Evolutionary conservation across 2,329 filamentous ascomycete genomes (phyloP).

Genomic region (Cercospora zeae-maydis): DNA sequence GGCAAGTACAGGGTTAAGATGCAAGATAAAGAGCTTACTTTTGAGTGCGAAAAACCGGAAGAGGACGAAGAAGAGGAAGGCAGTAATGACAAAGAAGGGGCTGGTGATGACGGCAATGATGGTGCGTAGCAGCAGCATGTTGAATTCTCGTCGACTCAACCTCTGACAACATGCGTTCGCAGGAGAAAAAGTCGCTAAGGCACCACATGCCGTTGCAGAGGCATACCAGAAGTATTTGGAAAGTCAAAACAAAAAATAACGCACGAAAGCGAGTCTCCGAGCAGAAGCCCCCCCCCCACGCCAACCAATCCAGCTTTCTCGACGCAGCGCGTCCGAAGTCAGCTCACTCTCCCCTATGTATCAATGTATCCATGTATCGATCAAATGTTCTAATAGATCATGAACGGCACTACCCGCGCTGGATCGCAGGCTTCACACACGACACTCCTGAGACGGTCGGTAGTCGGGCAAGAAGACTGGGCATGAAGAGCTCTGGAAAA

Average conservation of each 20-base stretch:
- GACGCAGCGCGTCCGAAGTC: not conserved
- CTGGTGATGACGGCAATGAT: slow-evolving; percentile 1
- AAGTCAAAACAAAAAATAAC: not conserved
- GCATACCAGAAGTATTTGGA: slow-evolving; percentile 8
- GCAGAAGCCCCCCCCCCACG: not conserved
- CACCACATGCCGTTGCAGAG: slow-evolving; percentile 1
- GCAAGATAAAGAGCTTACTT: slow-evolving; percentile 47
- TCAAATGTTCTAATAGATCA: not conserved
- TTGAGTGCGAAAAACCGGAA: slow-evolving; percentile 41
- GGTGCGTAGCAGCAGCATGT: slow-evolving; percentile 1
- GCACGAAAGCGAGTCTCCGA: not conserved
- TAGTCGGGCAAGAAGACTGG: too few relatives aligned
- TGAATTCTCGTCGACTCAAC: not conserved
- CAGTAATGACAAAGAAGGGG: slow-evolving; percentile 21
- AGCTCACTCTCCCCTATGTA: not conserved
- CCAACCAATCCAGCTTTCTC: not conserved
- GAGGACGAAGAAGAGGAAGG: slow-evolving; percentile 20
- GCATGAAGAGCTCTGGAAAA: too few relatives aligned
- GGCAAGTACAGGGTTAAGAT: slow-evolving; percentile 70
- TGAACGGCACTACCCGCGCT: not conserved
- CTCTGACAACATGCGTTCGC: not conserved
- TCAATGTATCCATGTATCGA: not conserved
- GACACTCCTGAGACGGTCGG: too few relatives aligned
- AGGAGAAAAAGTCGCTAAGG: not conserved
- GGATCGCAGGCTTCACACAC: not conserved